phyloP scores from a whole-genome alignment of 768 basidiomycete species.

The Mycena metata region DNA sequence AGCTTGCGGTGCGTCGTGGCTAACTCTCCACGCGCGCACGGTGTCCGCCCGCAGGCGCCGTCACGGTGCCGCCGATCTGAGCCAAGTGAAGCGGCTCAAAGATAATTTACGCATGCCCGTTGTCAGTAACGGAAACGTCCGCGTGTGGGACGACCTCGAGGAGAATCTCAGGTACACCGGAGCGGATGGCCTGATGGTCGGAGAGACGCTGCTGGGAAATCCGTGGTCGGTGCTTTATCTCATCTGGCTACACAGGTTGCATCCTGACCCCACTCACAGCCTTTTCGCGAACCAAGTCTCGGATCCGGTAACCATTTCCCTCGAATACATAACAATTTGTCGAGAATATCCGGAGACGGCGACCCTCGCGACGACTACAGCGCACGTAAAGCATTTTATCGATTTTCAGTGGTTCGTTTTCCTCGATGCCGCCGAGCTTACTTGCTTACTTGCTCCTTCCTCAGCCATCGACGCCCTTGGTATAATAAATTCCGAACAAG shows the following conservation, averaged over 20 bases:
- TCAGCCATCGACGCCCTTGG: slow-evolving; percentile 67
- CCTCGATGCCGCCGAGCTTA: slow-evolving; percentile 25
- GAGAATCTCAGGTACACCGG: slow-evolving; percentile 67
- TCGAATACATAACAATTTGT: slow-evolving; percentile 79
- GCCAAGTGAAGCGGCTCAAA: slow-evolving; percentile 69
- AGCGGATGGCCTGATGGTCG: slow-evolving; percentile 86
- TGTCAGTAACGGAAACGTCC: slow-evolving; percentile 86
- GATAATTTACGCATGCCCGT: slow-evolving; percentile 66
- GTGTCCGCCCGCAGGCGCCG: slow-evolving; percentile 79
- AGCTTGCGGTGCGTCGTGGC: slow-evolving; percentile 75
- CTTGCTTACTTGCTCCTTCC: slow-evolving; percentile 9
- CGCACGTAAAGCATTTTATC: slow-evolving; percentile 77
- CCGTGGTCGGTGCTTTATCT: slow-evolving; percentile 68
- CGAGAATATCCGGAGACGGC: slow-evolving; percentile 63
- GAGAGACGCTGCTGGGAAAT: slow-evolving; percentile 81
- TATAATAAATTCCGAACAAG: slow-evolving; percentile 66
- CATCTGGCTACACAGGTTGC: background rate
- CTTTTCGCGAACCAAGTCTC: slow-evolving; percentile 68
- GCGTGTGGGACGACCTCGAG: slow-evolving; percentile 67
- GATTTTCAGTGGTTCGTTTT: slow-evolving; percentile 71
- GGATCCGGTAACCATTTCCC: slow-evolving; percentile 74
- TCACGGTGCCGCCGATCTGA: slow-evolving; percentile 78
- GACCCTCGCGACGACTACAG: slow-evolving; percentile 63
- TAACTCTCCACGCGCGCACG: slow-evolving; percentile 81
- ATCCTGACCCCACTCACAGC: slow-evolving; percentile 49